Base-by-base conservation (phyloP, 2,329 filamentous ascomycete genomes). In the Colletotrichum scovillei region DNA sequence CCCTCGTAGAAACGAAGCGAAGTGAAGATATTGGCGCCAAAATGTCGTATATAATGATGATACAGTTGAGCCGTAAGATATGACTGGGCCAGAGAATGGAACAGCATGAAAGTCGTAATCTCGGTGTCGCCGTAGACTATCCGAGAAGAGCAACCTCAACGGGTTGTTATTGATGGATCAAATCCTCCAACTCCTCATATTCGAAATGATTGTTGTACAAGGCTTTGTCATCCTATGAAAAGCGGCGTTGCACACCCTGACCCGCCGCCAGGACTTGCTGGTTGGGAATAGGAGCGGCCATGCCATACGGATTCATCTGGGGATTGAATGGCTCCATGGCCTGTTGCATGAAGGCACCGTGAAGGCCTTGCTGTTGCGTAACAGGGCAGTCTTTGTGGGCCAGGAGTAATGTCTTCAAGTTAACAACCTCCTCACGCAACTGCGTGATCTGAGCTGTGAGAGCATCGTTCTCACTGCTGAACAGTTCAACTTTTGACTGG, bases 351-450 rank as follows among this genome's bases (percentile, higher is more conserved):
- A 86, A 90, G 1, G 85, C 85, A 4, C 85, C 84, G 64, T 90
- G 88, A 2, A 97, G 86, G 4, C 93, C 93, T 82, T 98, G 95
- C 58, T 94, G 92, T 81, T 97, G 94, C 3, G 95, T 95, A 8
- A 98, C 93, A 0, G 96, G 95, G 77, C 97, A 98, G 81, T 98
- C 96, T 81, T 98, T 98, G 84, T 99, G 97, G 0, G 95, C 95
- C 26, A 98, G 88, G 3, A 99, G 87, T 0, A 98, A 87, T 0
- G 95, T 98, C 86, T 98, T 98, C 55, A 99, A 88, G 75, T 96
- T 97, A 60, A 98, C 94, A 73, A 98, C 94, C 80, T 99, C 97
- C 80, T 98, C 96, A 32, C 95, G 90, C 6, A 98, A 86, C 77
- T 94, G 91, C 1, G 93, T 93, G 72, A 98, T 95, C 75, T 97